Conservation (phyloP, 805 yeast genomes). For the Saccharomycopsis javanensis region DNA sequence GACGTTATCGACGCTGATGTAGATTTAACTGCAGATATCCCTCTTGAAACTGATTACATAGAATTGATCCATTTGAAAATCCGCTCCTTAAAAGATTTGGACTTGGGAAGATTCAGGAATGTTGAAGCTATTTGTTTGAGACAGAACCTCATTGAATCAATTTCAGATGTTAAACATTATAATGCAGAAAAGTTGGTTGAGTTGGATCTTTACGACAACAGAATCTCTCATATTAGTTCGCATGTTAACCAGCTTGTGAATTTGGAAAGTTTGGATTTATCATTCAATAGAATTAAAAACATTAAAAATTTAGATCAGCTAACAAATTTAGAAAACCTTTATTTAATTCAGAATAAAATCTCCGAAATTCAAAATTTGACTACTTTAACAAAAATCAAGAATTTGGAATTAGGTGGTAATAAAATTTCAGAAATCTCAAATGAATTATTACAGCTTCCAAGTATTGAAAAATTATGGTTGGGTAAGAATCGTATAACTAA, state of each 20-base stretch:
- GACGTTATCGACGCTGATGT: conserved; percentile 60
- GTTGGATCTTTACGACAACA: conserved; percentile 84
- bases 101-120: conserved; percentile 44
- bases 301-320: conserved; percentile 48
- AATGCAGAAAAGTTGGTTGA: conserved; percentile 54
- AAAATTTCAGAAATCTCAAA: conserved; percentile 48
- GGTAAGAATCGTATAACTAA: conserved; percentile 74
- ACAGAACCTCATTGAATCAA: conserved; percentile 71
- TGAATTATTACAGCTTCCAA: conserved; percentile 43
- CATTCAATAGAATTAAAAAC: conserved; percentile 60
- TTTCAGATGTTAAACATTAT: conserved; percentile 52
- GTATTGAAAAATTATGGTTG: conserved; percentile 75
- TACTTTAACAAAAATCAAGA: conserved; percentile 44
- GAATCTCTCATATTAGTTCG: conserved; percentile 76
- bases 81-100: conserved; percentile 49
- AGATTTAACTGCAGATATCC: conserved; percentile 49
- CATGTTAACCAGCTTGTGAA: conserved; percentile 51
- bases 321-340: conserved; percentile 64
- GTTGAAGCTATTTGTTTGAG: conserved; percentile 62
- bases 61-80: conserved; percentile 68
- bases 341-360: conserved; percentile 84
- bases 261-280: conserved; percentile 60
- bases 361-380: conserved; percentile 59
- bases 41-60: conserved; percentile 47
- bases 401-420: conserved; percentile 89